Base-by-base conservation (phyloP, 495 filamentous ascomycete species). In the Penicillium dipodomyicola region DNA sequence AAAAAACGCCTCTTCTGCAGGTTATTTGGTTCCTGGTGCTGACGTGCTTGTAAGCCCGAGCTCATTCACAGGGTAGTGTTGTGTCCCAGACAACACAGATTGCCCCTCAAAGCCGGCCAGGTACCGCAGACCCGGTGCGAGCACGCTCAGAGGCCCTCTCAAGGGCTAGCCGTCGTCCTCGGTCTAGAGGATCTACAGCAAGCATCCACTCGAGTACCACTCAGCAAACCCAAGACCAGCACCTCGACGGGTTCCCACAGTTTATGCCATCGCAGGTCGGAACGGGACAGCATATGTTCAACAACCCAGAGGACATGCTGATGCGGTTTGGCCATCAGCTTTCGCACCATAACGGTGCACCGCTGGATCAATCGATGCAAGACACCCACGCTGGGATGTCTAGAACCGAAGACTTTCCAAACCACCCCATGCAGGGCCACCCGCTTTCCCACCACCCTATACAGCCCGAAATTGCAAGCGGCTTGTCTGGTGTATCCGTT, bases 121-220 rank as follows among this genome's bases (percentile, higher is more conserved):
- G 74, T 22, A 77, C 75, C 10, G 76, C 73, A 9, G 76, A 79
- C 59, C 72, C 72, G 20, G 62, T 75, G 63, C 69, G 85, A 56
- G 79, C 80, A 47, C 80, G 85, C 17, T 87, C 85, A 3, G 82
- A 79, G 66, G 85, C 82, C 19, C 76, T 76, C 29, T 87, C 85
- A 2, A 77, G 77, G 48, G 81, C 83, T 55, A 80, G 79, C 64
- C 87, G 84, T 65, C 82, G 89, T 43, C 82, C 88, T 51, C 77
- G 84, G 32, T 96, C 91, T 29, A 79, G 90, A 73, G 91, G 87
- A 39, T 96, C 91, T 43, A 94, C 91, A 5, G 84, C 89, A n/a
- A 93, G 90, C 50, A 82, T 86, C 14, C 87, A 86, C 58, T 91
- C 86, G 60, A 80, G 78, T 65, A 77, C 81, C 7, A 87, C 86